Evolutionary conservation across 805 yeast genomes (phyloP).

Genomic region (Candida succiphila): DNA sequence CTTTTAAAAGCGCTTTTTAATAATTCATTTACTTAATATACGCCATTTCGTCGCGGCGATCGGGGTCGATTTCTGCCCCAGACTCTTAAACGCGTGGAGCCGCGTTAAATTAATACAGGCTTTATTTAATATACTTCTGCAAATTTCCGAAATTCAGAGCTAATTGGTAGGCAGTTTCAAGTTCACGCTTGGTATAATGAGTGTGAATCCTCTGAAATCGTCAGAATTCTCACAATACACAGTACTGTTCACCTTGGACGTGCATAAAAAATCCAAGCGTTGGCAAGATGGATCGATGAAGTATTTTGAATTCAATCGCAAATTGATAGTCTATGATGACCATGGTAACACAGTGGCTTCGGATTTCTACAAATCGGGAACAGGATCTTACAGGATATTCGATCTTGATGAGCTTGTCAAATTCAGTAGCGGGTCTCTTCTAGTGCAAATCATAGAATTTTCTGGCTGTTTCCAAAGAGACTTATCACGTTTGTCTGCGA

Average conservation of each 20-base stretch:
- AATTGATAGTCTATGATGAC: constrained; percentile 31
- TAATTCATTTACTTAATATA: too few species aligned
- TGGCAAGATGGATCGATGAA: constrained; percentile 44
- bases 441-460: constrained; percentile 23
- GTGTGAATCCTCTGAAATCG: constrained; percentile 10
- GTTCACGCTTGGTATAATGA: too few species aligned
- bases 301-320: constrained; percentile 37
- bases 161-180: too few species aligned
- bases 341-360: constrained; percentile 15
- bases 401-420: constrained; percentile 12
- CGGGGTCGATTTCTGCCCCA: too few species aligned
- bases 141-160: too few species aligned
- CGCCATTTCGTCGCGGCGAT: too few species aligned
- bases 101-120: too few species aligned
- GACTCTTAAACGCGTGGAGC: too few species aligned
- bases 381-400: constrained; percentile 13
- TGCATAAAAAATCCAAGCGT: constrained; percentile 34
- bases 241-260: constrained; percentile 35
- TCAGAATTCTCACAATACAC: constrained; percentile 36
- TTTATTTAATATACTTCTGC: too few species aligned
- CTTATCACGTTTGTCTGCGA: constrained; percentile 8
- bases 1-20: too few species aligned
- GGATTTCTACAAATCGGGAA: constrained; percentile 25
- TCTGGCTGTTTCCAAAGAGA: constrained; percentile 28
- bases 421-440: constrained; percentile 9